Evolutionary conservation across 106 monocot species (phyloP), one percentile per base, ranked within the genome.

Genomic region (Dactylorhiza incarnata): DNA sequence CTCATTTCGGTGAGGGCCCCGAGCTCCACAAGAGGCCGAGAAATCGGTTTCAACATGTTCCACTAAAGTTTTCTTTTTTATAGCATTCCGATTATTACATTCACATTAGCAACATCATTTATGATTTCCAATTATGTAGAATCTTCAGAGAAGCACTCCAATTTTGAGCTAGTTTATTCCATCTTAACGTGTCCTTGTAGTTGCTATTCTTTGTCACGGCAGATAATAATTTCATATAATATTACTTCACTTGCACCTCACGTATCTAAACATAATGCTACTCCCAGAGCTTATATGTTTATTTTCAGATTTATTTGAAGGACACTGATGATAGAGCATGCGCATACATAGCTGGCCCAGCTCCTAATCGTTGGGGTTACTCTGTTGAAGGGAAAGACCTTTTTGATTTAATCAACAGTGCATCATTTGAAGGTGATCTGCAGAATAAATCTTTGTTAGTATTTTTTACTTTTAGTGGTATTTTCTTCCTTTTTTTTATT

Each of bases 271-370:
- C 12, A 13, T 8, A 52, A 11, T 52, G 29, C 2, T 29, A 29
- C 65, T 9, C 7, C 24, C 65, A 61, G 5, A 61, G 61, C 22
- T 61, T 61, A 22, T 61, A 26, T 65, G 29, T 65, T 26, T 26
- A 29, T 65, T 87, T 68, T 66, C 85, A 99, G 97, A 89, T 99
- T 65, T 83, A 80, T 79, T 76, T 99, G 52, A 99, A 94, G 74
- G 97, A 99, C 47, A 99, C 97, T 49, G 97, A 99, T 86, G 97
- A 99, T 82, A 89, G 97, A 82, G 97, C 97, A 54, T 99, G 94
- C 83, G 97, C 97, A 65, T 99, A 99, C 77, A 81, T 99, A 81
- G 97, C 97, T 25, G 97, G 97, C 44, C 94, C 97, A 73, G 94
- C 97, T 80, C 94, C 97, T 73, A 99, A 94, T 76, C 97, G 97